A percentile compares a stretch with the other conserved stretches of the same genome.
Conservation (phyloP, 2,329 filamentous ascomycete species). For the Diplodia sapinea region DNA sequence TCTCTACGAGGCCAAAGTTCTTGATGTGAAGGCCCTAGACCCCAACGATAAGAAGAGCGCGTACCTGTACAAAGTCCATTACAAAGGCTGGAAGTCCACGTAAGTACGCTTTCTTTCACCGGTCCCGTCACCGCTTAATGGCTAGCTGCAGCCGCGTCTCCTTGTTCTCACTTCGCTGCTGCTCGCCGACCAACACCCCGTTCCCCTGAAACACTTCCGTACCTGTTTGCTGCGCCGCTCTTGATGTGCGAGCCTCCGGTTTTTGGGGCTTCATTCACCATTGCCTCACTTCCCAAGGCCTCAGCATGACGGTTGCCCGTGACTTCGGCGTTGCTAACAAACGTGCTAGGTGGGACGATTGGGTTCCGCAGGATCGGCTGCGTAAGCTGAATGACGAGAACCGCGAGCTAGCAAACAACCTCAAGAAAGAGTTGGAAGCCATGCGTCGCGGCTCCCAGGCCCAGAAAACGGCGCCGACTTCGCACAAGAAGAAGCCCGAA, state of each 20-base stretch:
- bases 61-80: constrained; percentile 91
- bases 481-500: constrained; percentile 60
- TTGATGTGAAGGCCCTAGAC: constrained; percentile 73
- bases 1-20: constrained; percentile 95
- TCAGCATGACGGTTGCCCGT: constrained; percentile 13
- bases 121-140: constrained; percentile 20
- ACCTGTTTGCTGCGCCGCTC: constrained; percentile 17
- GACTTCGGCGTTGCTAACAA: constrained; percentile 11
- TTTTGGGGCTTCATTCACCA: background rate
- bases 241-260: background rate
- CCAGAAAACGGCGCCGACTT: constrained; percentile 49
- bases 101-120: constrained; percentile 54
- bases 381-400: constrained; percentile 96
- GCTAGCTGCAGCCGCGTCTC: constrained; percentile 14
- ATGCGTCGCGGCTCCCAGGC: constrained; percentile 54
- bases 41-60: constrained; percentile 71
- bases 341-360: constrained; percentile 84
- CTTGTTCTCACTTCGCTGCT: constrained; percentile 33
- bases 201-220: background rate
- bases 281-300: background rate
- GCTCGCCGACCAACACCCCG: constrained; percentile 31
- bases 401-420: constrained; percentile 79
- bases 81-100: constrained; percentile 99
- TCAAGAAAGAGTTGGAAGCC: constrained; percentile 71
- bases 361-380: constrained; percentile 91